These are phyloP conservation scores for Euphrasia confusa DNA, from an alignment of 257 asterid species.

Conservation along the genomic window DNA sequence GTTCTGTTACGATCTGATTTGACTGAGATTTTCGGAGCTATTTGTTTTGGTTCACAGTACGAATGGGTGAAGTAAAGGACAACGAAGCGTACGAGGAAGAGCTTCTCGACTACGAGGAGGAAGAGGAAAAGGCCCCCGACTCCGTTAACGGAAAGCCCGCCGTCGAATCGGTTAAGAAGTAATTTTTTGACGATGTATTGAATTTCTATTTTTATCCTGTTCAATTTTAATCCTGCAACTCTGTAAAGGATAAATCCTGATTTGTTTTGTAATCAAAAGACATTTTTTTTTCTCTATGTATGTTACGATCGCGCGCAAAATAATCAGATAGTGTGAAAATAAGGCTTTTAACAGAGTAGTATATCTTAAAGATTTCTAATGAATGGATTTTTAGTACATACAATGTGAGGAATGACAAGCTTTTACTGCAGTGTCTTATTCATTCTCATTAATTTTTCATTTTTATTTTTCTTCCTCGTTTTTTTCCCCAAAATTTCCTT, in stretches of 20 bases:
- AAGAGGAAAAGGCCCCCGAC: conserved; percentile 71
- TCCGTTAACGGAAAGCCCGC: conserved; percentile 38
- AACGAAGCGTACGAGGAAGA: conserved; percentile 87
- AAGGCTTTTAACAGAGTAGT: too few species aligned
- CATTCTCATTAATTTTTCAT: neutral
- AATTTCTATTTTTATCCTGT: conserved; percentile 8
- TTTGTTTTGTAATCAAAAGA: neutral
- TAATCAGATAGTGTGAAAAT: neutral
- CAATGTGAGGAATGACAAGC: neutral
- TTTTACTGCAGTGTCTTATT: neutral
- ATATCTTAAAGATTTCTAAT: neutral
- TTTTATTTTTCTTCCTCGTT: neutral
- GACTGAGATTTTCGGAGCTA: conserved; percentile 21
- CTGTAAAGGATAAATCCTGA: neutral
- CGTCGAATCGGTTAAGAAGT: conserved; percentile 35
- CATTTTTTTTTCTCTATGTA: neutral
- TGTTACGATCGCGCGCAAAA: neutral
- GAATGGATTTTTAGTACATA: neutral
- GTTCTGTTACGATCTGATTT: conserved; percentile 1
- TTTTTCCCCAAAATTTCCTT: neutral
- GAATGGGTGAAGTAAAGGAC: conserved; percentile 48
- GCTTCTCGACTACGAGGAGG: conserved; percentile 94
- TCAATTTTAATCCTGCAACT: neutral
- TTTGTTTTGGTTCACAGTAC: conserved; percentile 23
- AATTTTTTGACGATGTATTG: conserved; percentile 13